Evolutionary conservation across 352 stramenopile genomes (phyloP), one percentile per base, ranked within the genome.

Genomic region (Globisporangium radiosum): DNA sequence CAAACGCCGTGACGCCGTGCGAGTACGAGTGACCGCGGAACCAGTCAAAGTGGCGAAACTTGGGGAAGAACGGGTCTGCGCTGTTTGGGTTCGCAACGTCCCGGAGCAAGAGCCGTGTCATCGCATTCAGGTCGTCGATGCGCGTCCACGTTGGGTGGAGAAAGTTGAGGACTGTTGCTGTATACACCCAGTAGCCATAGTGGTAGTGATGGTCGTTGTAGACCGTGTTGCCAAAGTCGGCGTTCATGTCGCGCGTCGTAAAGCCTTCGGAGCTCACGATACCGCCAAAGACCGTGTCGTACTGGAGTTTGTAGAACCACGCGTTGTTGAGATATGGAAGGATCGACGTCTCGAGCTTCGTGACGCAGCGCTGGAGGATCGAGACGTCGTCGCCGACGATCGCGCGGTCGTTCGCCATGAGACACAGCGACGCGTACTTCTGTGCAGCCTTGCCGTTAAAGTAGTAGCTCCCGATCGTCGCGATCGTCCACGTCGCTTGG

Each of bases 151-250:
- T 86, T 58, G 75, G 81, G 55, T 91, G 77, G 49, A 91, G 61
- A 57, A 80, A 79, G 63, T 91, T 91, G 64, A 88, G 62, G 25
- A 89, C 69, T 1, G 79, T 81, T 36, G 71, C 69, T 40, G 73
- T 73, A 67, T 81, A 75, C 52, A 90, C 62, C 80, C 80, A 90
- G 69, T 90, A 90, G 59, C 80, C 80, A 56, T 85, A 90, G 57
- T 88, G 77, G 53, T 80, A 90, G 64, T 90, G 80, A 60, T 90
- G 80, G 63, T 90, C 80, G 38, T 90, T 90, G 74, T 88, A 88
- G 25, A 88, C 67, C 7, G 76, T 78, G 68, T 87, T 90, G 59
- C 81, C 81, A 56, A 87, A 91, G 63, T 89, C 78, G 37, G 75
- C 76, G 52, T 80, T 83, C 56, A 77, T 60, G 52, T 89, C 73